phyloP scores from a whole-genome alignment of 2,329 filamentous ascomycete genomes.

The Ceratocystiopsis sp. region DNA sequence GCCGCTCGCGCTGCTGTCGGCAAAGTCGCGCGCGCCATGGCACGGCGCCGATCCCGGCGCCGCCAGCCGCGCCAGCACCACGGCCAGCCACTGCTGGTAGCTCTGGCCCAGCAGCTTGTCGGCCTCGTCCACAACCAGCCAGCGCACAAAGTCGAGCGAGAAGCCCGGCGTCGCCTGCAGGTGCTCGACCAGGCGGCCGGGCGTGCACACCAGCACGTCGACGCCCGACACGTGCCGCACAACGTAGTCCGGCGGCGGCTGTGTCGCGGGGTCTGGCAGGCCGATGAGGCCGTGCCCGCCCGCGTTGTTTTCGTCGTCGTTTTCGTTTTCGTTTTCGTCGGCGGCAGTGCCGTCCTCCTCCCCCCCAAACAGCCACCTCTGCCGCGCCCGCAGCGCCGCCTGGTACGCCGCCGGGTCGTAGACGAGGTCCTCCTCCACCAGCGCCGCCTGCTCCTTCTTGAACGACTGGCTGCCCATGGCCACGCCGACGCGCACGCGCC shows the following conservation, averaged over 20 bases:
- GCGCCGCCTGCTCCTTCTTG: conserved; percentile 37
- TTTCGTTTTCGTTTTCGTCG: background rate
- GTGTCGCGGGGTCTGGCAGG: conserved; percentile 20
- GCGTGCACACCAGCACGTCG: conserved; percentile 81
- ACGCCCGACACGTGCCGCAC: conserved; percentile 52
- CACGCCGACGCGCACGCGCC: conserved; percentile 55
- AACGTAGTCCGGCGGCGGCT: conserved; percentile 32
- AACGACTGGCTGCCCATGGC: conserved; percentile 70
- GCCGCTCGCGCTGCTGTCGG: conserved; percentile 31
- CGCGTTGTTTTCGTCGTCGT: background rate
- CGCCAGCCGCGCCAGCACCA: conserved; percentile 45
- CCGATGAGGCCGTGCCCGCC: conserved; percentile 5
- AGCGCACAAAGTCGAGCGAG: conserved; percentile 57
- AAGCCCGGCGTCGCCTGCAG: conserved; percentile 73
- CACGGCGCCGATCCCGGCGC: conserved; percentile 16
- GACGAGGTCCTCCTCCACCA: conserved; percentile 28
- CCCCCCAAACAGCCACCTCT: conserved; percentile 22
- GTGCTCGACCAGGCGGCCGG: conserved; percentile 83
- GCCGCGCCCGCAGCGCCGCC: conserved; percentile 15
- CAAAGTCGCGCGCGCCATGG: conserved; percentile 35
- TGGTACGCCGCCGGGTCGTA: conserved; percentile 49
- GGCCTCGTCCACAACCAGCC: conserved; percentile 87
- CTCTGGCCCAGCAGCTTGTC: conserved; percentile 82
- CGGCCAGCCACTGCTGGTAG: conserved; percentile 77
- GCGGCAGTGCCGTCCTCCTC: conserved; percentile 11